These are phyloP conservation scores for Gynandropsis gynandra DNA, from an alignment of 345 rosid genomes.

Conservation along the genomic window DNA sequence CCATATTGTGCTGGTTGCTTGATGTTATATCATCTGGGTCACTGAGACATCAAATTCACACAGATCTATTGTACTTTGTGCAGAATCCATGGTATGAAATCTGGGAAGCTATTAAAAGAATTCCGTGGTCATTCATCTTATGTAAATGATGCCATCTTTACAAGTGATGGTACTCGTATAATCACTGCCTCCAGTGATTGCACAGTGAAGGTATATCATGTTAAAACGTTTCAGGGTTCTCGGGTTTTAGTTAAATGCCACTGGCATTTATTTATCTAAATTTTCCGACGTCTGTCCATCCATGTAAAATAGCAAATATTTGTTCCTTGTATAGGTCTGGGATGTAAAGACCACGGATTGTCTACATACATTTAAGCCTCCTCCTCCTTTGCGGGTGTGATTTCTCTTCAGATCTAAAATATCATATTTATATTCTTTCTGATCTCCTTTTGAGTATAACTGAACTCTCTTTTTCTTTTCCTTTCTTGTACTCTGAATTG, in stretches of 20 bases:
- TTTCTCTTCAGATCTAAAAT: slow-evolving; percentile 11
- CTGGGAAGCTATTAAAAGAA: slow-evolving; percentile 92
- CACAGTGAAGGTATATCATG: slow-evolving; percentile 58
- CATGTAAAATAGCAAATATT: background rate
- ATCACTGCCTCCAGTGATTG: slow-evolving; percentile 93
- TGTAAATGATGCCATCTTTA: slow-evolving; percentile 92
- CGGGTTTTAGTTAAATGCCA: slow-evolving; percentile 4
- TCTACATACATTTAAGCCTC: slow-evolving; percentile 83
- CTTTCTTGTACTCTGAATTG: slow-evolving; percentile 12
- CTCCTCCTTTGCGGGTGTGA: slow-evolving; percentile 82
- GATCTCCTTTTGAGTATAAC: slow-evolving; percentile 10
- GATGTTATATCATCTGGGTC: too few relatives aligned
- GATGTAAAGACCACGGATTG: slow-evolving; percentile 90
- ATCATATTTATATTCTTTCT: slow-evolving; percentile 14
- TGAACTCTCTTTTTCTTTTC: slow-evolving; percentile 20
- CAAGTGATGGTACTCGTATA: slow-evolving; percentile 77
- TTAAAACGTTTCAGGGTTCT: background rate
- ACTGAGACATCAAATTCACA: slow-evolving; percentile 11
- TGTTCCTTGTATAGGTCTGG: slow-evolving; percentile 60
- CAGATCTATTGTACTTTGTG: slow-evolving; percentile 21
- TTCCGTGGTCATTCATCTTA: slow-evolving; percentile 85
- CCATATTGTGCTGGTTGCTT: too few relatives aligned
- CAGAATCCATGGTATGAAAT: slow-evolving; percentile 94
- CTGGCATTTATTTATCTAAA: background rate
- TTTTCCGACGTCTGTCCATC: background rate